A percentile compares a stretch with the other conserved stretches of the same genome.
phyloP scores from a whole-genome alignment of 164 flowering plant genomes.

The Berberis vulgaris region DNA sequence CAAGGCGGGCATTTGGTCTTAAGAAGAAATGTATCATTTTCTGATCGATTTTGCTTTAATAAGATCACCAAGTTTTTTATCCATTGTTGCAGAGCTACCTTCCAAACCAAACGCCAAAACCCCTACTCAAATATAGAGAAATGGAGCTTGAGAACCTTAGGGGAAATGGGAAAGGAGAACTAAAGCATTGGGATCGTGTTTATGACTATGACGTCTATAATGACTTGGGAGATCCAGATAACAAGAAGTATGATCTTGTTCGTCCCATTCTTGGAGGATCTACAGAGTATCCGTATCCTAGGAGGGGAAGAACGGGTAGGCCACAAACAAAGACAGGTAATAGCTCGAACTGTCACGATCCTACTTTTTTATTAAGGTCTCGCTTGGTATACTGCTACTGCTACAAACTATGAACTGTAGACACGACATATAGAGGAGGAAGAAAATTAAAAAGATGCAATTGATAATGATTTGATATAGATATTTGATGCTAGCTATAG shows the following conservation, averaged over 20 bases:
- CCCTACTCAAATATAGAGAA: slow-evolving; percentile 47
- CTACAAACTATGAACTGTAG: no score
- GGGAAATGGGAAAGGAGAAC: slow-evolving; percentile 53
- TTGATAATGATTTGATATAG: background rate
- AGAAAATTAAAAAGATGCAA: no score
- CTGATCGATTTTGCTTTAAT: no score
- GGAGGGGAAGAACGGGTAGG: slow-evolving; percentile 76
- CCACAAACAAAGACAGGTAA: slow-evolving; percentile 46
- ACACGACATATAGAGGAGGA: no score
- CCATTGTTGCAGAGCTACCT: slow-evolving; percentile 44
- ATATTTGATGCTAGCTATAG: background rate
- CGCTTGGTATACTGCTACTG: no score
- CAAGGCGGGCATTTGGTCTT: no score
- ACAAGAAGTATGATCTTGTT: slow-evolving; percentile 29
- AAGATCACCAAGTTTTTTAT: no score
- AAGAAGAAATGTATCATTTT: no score
- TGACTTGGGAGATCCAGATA: slow-evolving; percentile 60
- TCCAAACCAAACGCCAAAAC: slow-evolving; percentile 55
- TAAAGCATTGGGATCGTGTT: slow-evolving; percentile 79
- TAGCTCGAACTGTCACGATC: no score
- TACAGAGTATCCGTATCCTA: slow-evolving; percentile 59
- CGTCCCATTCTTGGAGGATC: slow-evolving; percentile 80
- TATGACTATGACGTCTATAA: slow-evolving; percentile 85
- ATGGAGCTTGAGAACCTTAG: slow-evolving; percentile 55
- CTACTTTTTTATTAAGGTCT: no score